Conservation (phyloP, 805 yeast species). For the Saturnispora kantuleensis region DNA sequence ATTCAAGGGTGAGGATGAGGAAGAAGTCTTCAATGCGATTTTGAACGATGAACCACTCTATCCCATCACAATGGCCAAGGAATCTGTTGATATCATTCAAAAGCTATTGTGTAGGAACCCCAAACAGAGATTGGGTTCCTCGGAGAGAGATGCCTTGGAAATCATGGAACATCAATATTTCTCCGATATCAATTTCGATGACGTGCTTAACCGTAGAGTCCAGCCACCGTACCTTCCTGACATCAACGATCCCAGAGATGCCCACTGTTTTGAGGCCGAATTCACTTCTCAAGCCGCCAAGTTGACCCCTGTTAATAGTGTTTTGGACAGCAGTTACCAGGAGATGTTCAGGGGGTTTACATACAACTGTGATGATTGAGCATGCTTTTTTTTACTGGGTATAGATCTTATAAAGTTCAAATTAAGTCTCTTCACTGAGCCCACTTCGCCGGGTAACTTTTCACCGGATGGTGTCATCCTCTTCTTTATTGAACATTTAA, state of each 20-base stretch:
- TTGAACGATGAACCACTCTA: slow-evolving; percentile 92
- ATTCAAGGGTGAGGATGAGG: slow-evolving; percentile 80
- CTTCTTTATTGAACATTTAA: too few species aligned
- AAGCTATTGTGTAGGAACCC: slow-evolving; percentile 89
- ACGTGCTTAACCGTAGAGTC: slow-evolving; percentile 57
- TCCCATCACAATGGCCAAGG: slow-evolving; percentile 96
- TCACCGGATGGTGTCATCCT: too few species aligned
- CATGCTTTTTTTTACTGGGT: too few species aligned
- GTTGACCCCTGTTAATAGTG: slow-evolving; percentile 87
- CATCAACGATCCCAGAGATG: slow-evolving; percentile 78
- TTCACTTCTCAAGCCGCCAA: slow-evolving; percentile 93
- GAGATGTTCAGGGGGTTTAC: slow-evolving; percentile 97
- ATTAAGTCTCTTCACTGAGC: too few species aligned
- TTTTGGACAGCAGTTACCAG: slow-evolving; percentile 78
- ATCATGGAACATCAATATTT: slow-evolving; percentile 95
- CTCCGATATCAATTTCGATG: slow-evolving; percentile 83
- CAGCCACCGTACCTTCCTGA: slow-evolving; percentile 90
- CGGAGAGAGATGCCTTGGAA: slow-evolving; percentile 82
- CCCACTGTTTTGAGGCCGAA: slow-evolving; percentile 86
- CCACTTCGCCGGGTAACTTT: too few species aligned
- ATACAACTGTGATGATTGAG: slow-evolving; percentile 54
- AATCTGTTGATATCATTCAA: slow-evolving; percentile 88
- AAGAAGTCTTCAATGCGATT: slow-evolving; percentile 94
- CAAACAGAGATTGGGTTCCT: slow-evolving; percentile 68
- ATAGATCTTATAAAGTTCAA: too few species aligned